phyloP scores from a whole-genome alignment of 805 yeast species.

The Ascoidea tarda region DNA sequence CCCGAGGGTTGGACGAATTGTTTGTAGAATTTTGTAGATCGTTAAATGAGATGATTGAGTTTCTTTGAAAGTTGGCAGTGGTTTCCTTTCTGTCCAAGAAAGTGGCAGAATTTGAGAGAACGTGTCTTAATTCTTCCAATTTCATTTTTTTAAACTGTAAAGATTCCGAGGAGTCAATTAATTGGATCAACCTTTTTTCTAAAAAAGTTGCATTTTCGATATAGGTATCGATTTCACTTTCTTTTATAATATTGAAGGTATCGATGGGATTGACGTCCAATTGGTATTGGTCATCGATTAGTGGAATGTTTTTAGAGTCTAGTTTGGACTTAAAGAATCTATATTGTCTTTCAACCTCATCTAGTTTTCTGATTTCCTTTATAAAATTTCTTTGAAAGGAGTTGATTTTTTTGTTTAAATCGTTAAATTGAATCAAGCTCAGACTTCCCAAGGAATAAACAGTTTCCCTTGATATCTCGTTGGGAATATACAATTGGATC shows the following conservation, averaged over 20 bases:
- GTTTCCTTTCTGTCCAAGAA: conserved; percentile 22
- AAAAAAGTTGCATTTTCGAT: conserved; percentile 35
- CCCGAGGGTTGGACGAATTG: conserved; percentile 7
- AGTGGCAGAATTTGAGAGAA: conserved; percentile 32
- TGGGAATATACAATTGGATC: conserved; percentile 33
- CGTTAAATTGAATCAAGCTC: conserved; percentile 29
- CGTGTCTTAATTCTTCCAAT: conserved; percentile 47
- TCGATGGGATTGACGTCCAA: conserved; percentile 3
- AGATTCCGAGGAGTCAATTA: conserved; percentile 30
- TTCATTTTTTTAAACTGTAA: conserved; percentile 38
- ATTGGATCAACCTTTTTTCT: conserved; percentile 38
- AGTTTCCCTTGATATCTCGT: conserved; percentile 28
- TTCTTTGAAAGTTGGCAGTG: conserved; percentile 1
- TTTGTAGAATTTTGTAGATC: conserved; percentile 4
- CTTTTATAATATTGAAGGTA: conserved; percentile 14
- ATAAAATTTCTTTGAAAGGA: conserved; percentile 32
- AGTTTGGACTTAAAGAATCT: conserved; percentile 17
- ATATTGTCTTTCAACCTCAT: conserved; percentile 19
- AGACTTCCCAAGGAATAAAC: conserved; percentile 29
- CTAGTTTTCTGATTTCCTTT: conserved; percentile 24
- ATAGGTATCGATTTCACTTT: conserved; percentile 37
- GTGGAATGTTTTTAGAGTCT: conserved; percentile 12
- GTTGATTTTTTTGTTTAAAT: conserved; percentile 25
- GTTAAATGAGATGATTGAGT: conserved; percentile 8
- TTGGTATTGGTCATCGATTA: neutral